Evolutionary conservation across 1,284 basidiomycete species (phyloP).

Genomic region (Cutaneotrichosporon sp.): DNA sequence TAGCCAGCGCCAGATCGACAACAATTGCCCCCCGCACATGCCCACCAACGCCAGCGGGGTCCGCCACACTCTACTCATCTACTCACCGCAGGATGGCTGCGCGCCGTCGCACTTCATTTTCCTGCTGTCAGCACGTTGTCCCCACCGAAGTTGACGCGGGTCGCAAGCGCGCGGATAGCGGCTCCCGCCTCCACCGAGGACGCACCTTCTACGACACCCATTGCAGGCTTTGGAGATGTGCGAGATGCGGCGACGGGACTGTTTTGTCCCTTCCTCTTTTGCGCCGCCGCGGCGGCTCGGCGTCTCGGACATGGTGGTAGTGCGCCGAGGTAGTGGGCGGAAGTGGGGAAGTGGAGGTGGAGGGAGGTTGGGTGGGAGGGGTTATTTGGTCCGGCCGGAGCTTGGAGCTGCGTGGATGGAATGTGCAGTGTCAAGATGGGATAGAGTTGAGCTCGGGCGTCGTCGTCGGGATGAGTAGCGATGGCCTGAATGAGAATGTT

Average conservation of each 20-base stretch:
- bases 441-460: not conserved
- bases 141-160: not conserved
- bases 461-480: not conserved
- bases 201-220: conserved; percentile 24
- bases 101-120: conserved; percentile 29
- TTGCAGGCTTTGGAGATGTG: conserved; percentile 29
- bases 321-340: not conserved
- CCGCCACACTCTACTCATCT: conserved; percentile 1
- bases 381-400: not conserved
- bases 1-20: not conserved
- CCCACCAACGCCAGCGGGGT: not conserved
- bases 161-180: not conserved
- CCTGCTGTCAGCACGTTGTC: conserved; percentile 13
- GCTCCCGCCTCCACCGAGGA: not conserved
- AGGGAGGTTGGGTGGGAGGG: not conserved
- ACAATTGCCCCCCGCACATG: not conserved
- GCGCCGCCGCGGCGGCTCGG: not conserved
- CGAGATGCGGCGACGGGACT: conserved; percentile 21
- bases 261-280: conserved; percentile 9
- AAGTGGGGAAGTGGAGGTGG: not conserved
- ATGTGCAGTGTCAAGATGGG: not conserved
- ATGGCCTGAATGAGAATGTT: not conserved
- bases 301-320: not conserved
- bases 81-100: conserved; percentile 25
- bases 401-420: not conserved